Base-by-base conservation (phyloP, 805 yeast species). In the Torulaspora delbrueckii region DNA sequence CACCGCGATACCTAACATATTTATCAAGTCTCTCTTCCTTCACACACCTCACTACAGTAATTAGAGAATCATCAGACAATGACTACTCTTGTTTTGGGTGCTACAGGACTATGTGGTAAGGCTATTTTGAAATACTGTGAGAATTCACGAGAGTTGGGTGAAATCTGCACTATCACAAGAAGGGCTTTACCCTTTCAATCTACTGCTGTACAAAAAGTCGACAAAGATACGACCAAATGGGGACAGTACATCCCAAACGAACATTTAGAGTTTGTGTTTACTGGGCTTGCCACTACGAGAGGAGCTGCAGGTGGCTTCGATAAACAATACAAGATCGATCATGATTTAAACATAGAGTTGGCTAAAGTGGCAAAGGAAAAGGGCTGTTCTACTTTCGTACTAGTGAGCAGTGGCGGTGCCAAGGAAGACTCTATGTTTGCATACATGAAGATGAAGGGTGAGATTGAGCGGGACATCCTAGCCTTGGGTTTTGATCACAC, bases 91-190 rank as follows among this genome's bases (percentile, higher is more conserved):
- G 57, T 74, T 12, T 63, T 86, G 36, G 96, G 96, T 2, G 75
- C 89, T 24, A 87, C 96, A 1, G 96, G 96, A 2, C 67, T 86
- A 16, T 82, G 84, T 45, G 96, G 96, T 7, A 55, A 71, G 19
- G 72, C 69, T 19, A 73, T 86, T 48, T 59, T 86, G 43, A 73
- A 70, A 43, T 64, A 64, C 22, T 77, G 78, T 5, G 63, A 65
- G 31, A 50, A 58, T 8, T 63, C 76, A 3, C 47, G 67, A 1
- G 55, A 64, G 2, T 69, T 75, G 32, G 44, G 63, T 2, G 65
- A 70, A 16, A 60, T 83, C 5, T 65, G 65, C 30, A 72, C 87
- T 3, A 51, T 85, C 3, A 63, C 79, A 3, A 75, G 93, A 58
- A 70, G 78, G 43, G 69, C 58, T 24, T 73, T 73, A 27, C 67